Percentiles rank a stretch among this genome's conserved stretches.
Evolutionary conservation across 306 rosid genomes (phyloP).

Genomic region (Medicago arabica): DNA sequence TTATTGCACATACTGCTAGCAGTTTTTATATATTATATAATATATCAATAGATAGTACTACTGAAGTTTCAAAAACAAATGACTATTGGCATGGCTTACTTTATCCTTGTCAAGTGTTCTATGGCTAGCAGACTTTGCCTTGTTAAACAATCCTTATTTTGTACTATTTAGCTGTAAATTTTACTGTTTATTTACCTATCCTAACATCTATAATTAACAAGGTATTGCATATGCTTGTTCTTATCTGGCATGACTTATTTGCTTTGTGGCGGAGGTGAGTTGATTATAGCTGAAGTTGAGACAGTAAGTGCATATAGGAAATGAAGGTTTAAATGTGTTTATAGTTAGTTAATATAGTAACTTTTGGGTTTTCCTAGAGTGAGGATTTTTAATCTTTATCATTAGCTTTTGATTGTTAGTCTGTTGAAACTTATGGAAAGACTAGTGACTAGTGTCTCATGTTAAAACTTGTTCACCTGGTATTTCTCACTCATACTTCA

Average conservation of each 20-base stretch:
- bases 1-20: conserved; percentile 39
- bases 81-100: conserved; percentile 27
- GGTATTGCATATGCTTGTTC: conserved; percentile 13
- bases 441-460: not conserved
- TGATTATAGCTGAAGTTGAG: not conserved
- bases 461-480: not conserved
- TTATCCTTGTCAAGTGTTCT: conserved; percentile 1
- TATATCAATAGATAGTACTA: conserved; percentile 8
- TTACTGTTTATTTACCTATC: conserved; percentile 9
- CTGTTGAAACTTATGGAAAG: not conserved
- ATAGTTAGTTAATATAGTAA: not conserved
- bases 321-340: not conserved
- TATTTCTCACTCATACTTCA: not conserved
- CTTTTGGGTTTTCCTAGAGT: not conserved
- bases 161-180: conserved; percentile 15
- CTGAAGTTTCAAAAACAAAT: conserved; percentile 29
- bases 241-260: not conserved
- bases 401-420: not conserved
- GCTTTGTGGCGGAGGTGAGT: not conserved
- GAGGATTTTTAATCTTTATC: not conserved
- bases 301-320: not conserved
- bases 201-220: conserved; percentile 7
- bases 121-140: conserved; percentile 23
- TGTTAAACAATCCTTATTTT: conserved; percentile 23
- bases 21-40: conserved; percentile 26